Percentiles rank a stretch among this genome's conserved stretches.
These are phyloP conservation scores for Monilinia aucupariae DNA, from an alignment of 2,329 filamentous ascomycete genomes.

Conservation along the genomic window DNA sequence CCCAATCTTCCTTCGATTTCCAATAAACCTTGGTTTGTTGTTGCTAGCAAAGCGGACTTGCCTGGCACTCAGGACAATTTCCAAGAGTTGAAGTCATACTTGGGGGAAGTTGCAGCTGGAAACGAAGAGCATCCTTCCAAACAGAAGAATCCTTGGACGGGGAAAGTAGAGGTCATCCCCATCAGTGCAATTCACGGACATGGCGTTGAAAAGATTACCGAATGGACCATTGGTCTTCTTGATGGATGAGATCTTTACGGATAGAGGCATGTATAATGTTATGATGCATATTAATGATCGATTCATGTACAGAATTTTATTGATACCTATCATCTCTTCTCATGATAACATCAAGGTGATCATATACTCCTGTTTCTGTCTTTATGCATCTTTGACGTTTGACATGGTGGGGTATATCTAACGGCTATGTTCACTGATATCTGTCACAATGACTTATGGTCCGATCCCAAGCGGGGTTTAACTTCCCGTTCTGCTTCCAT, in stretches of 20 bases:
- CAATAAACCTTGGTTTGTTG: conserved; percentile 94
- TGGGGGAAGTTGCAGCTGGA: conserved; percentile 60
- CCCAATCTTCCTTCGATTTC: conserved; percentile 51
- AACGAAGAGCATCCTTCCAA: conserved; percentile 67
- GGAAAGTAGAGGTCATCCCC: conserved; percentile 66
- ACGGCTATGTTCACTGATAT: conserved; percentile 8
- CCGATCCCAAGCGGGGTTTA: conserved; percentile 15
- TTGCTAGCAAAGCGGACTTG: conserved; percentile 88
- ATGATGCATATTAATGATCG: conserved; percentile 12
- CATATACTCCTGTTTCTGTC: conserved; percentile 8
- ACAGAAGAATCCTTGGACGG: conserved; percentile 50
- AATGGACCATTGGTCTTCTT: conserved; percentile 65
- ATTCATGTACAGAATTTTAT: background rate
- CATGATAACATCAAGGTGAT: background rate
- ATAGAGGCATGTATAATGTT: conserved; percentile 13
- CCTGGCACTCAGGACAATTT: conserved; percentile 76
- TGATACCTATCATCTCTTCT: background rate
- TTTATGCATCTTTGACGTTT: conserved; percentile 13
- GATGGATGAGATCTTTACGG: conserved; percentile 19
- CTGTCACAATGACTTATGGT: conserved; percentile 4
- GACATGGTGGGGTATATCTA: conserved; percentile 7
- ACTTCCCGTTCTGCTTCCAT: conserved; percentile 4
- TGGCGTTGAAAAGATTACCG: conserved; percentile 69
- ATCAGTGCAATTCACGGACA: conserved; percentile 86
- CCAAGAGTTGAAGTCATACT: conserved; percentile 59